Conservation (phyloP, 2,329 filamentous ascomycete species). For the Tolypocladium endophyticum region DNA sequence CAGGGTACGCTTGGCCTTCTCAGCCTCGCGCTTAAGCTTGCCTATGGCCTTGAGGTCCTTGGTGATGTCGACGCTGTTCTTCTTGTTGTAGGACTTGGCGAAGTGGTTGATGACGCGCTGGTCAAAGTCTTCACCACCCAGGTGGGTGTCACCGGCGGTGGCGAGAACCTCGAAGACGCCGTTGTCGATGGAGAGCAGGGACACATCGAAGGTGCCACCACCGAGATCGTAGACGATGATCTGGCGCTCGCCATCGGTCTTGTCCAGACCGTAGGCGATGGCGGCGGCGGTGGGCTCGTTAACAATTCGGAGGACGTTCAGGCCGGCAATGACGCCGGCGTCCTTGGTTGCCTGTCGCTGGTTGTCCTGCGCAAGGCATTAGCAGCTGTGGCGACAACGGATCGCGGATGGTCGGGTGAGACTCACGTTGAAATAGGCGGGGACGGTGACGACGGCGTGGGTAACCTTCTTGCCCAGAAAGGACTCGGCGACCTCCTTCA, state of each 20-base stretch:
- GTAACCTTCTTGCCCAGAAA: slow-evolving; percentile 76
- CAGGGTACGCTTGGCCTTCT: slow-evolving; percentile 98
- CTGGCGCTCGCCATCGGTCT: slow-evolving; percentile 73
- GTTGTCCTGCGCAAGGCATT: slow-evolving; percentile 48
- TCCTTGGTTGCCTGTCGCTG: slow-evolving; percentile 97
- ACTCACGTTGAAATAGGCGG: slow-evolving; percentile 81
- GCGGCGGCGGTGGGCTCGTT: slow-evolving; percentile 95
- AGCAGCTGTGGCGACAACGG: slow-evolving; percentile 5
- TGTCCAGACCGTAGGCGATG: slow-evolving; percentile 88
- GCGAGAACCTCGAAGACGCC: slow-evolving; percentile 92
- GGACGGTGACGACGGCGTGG: slow-evolving; percentile 86
- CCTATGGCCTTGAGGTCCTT: slow-evolving; percentile 97
- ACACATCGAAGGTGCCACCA: slow-evolving; percentile 92
- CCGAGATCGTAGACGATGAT: slow-evolving; percentile 91
- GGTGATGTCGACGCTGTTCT: slow-evolving; percentile 82
- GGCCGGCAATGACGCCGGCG: slow-evolving; percentile 80
- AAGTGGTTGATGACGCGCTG: slow-evolving; percentile 96
- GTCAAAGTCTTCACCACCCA: slow-evolving; percentile 98
- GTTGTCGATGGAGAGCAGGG: slow-evolving; percentile 80
- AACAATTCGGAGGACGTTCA: slow-evolving; percentile 91
- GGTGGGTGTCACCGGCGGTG: slow-evolving; percentile 92
- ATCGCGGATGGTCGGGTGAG: background rate
- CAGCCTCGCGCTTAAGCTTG: slow-evolving; percentile 98
- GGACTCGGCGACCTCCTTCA: slow-evolving; percentile 73
- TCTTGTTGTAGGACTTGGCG: slow-evolving; percentile 98